Evolutionary conservation across 2,329 filamentous ascomycete genomes (phyloP), one percentile per base, ranked within the genome.

Genomic region (Fonsecaea pugnacius): DNA sequence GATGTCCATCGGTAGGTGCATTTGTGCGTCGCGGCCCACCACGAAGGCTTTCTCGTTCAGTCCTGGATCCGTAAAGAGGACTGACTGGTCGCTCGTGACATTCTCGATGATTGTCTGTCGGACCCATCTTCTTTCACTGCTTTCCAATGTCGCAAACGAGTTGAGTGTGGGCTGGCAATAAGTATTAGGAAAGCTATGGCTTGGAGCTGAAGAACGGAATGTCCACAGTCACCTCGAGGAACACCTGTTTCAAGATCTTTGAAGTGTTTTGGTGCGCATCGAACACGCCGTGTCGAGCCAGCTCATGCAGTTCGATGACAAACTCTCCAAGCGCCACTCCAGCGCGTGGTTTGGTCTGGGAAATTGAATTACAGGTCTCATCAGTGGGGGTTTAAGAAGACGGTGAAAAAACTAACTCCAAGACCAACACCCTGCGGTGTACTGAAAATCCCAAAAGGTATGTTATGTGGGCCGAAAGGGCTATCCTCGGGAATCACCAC

Each of bases 41-140:
- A n/a, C 27, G 18, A 62, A 62, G 16, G 52, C 59, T 71, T 87
- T 80, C 63, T 84, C 78, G 68, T 87, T 95, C 71, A 88, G 82
- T 60, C 87, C 83, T 0, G 80, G 78, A 27, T 82, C 35, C 30
- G 32, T 46, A 24, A 62, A 62, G 16, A 62, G 50, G 3, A 43
- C 16, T 12, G 59, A 62, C n/a, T n/a, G 33, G 1, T 4, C 21
- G 21, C 14, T 62, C 1, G 36, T 14, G 9, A 62, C 18, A 32
- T 55, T 46, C 27, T 57, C 27, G 18, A 62, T 62, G 16, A 62
- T 46, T 33, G 36, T 27, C 24, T n/a, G 18, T 32, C 59, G 12
- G 38, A 56, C 32, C n/a, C 21, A 35, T 32, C 35, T 46, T 9
- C 59, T 24, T 18, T 62, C 35, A 4, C 12, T 24, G 12, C 24